Conservation (phyloP, 2,329 filamentous ascomycete genomes). For the Raffaelea arxii region DNA sequence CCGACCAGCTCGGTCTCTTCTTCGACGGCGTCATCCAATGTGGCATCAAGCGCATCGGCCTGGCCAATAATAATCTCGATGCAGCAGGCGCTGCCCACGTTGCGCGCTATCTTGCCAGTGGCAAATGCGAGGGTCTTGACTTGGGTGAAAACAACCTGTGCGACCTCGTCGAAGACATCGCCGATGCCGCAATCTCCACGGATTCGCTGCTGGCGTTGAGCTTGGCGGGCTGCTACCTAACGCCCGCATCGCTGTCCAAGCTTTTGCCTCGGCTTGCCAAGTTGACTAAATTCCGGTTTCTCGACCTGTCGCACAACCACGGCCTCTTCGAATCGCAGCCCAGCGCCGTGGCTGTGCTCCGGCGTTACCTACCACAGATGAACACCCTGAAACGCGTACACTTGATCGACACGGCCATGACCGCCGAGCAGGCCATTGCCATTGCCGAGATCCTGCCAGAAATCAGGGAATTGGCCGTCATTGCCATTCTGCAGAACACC, state of each 20-base stretch:
- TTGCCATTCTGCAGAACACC: conserved; percentile 78
- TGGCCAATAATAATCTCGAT: conserved; percentile 74
- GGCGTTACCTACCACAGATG: conserved; percentile 74
- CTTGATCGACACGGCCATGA: conserved; percentile 73
- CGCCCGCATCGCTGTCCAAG: conserved; percentile 59
- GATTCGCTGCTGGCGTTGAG: conserved; percentile 70
- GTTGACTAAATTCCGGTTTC: conserved; percentile 68
- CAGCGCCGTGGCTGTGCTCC: conserved; percentile 63
- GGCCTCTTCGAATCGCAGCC: conserved; percentile 65
- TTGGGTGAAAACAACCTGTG: conserved; percentile 72
- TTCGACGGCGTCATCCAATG: conserved; percentile 76
- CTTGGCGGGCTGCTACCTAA: conserved; percentile 75
- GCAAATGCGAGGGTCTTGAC: conserved; percentile 79
- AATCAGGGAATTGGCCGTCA: conserved; percentile 67
- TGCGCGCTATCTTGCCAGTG: conserved; percentile 62
- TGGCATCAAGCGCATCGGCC: conserved; percentile 66
- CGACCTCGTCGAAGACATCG: conserved; percentile 44
- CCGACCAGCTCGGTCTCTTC: conserved; percentile 62
- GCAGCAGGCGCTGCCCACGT: conserved; percentile 66
- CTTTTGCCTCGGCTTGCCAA: conserved; percentile 65
- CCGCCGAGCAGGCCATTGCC: conserved; percentile 79
- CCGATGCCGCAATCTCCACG: conserved; percentile 39
- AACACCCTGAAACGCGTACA: conserved; percentile 72
- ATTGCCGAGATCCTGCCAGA: conserved; percentile 87
- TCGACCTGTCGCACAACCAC: conserved; percentile 86